Evolutionary conservation across 805 yeast species (phyloP).

Genomic region (Sugiyamaella boreocaroliniensis): DNA sequence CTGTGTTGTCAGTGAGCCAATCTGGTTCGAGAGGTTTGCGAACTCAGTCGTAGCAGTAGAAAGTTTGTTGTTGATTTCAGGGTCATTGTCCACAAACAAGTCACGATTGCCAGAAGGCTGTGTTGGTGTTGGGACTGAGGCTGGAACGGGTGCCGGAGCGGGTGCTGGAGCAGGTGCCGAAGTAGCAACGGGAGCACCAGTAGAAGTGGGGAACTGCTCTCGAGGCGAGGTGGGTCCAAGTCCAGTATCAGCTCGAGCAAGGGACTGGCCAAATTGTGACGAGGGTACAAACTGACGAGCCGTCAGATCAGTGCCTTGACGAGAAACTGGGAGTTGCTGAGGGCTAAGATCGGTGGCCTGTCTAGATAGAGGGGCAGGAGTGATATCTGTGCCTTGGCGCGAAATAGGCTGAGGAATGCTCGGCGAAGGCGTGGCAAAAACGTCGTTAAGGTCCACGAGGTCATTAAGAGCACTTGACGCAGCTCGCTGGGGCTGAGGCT

Average conservation of each 20-base stretch:
- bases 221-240: constrained; percentile 7
- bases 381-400: constrained; percentile 11
- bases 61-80: constrained; percentile 57
- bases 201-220: background rate
- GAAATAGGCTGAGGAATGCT: constrained; percentile 27
- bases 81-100: constrained; percentile 46
- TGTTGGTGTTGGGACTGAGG: constrained; percentile 16
- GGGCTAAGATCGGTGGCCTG: background rate
- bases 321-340: background rate
- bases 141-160: constrained; percentile 14
- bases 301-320: constrained; percentile 7
- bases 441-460: constrained; percentile 43
- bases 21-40: constrained; percentile 81
- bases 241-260: constrained; percentile 36
- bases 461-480: constrained; percentile 25
- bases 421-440: constrained; percentile 41
- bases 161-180: constrained; percentile 32
- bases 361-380: background rate
- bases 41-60: constrained; percentile 77
- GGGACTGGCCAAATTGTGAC: constrained; percentile 76
- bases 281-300: constrained; percentile 60
- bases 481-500: constrained; percentile 10
- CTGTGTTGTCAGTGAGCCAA: constrained; percentile 68
- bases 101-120: constrained; percentile 35
- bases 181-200: constrained; percentile 15